Base-by-base conservation (phyloP, 345 rosid species). In the Streptanthus diversifolius region DNA sequence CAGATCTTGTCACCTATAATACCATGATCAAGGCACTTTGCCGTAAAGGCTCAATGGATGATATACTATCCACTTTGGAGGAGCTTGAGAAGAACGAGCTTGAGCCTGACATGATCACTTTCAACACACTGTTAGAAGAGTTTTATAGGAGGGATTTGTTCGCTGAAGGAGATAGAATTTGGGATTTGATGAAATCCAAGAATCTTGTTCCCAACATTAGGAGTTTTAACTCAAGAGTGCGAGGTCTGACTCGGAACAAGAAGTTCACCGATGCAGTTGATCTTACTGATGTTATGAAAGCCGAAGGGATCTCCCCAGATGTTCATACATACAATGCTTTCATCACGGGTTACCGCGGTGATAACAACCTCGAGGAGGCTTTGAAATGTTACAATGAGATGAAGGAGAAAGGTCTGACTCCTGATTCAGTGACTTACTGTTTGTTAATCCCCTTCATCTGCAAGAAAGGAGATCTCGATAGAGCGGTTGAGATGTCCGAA, bases 91-190 rank as follows among this genome's bases (percentile, higher is more conserved):
- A 76, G 81, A 82, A 80, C 10, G 92, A 85, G 8, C 18, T 90
- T 36, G 80, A 67, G 73, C 89, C 88, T 7, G 79, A 81, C 66
- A 2, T 80, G 79, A 62, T 86, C 44, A 82, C 89, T 11, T 92
- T 82, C 54, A 92, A 90, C 66, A 90, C 85, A 0, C 74, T 90
- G 70, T 68, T 92, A 8, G 57, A 73, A 21, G 91, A 76, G 54
- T 83, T 83, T 51, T 84, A 84, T 60, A 66, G 43, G 69, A 82
- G 81, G 52, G 88, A 80, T 15, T 66, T 67, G 82, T 56, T 83
- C 33, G 80, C n/a, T 5, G 93, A 79, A 13, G 97, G 84, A 36
- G 95, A 90, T 72, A 69, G 66, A 74, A 72, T 86, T 9, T 91
- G 90, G 97, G 60, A 43, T 39, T 56, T 75, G 72, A 87, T 90